Evolutionary conservation across 2,329 filamentous ascomycete species (phyloP).

Genomic region (Colletotrichum eleusines): DNA sequence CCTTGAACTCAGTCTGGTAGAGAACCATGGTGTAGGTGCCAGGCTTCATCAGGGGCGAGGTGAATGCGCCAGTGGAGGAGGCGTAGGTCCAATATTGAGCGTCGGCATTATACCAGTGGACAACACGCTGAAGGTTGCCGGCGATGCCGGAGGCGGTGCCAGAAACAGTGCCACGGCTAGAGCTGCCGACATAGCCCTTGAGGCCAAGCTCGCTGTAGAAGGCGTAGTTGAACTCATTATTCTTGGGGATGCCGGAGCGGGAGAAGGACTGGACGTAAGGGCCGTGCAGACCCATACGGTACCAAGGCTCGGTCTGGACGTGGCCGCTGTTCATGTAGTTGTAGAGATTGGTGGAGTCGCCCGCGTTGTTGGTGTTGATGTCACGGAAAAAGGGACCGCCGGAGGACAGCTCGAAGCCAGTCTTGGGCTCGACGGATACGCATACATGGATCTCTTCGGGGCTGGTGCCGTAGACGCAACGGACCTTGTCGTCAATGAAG

Average conservation of each 20-base stretch:
- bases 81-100: constrained; percentile 76
- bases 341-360: constrained; percentile 68
- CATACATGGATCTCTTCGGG: constrained; percentile 66
- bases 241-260: constrained; percentile 65
- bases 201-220: constrained; percentile 72
- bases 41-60: constrained; percentile 74
- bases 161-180: constrained; percentile 68
- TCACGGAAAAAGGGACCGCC: constrained; percentile 76
- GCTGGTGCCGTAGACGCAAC: constrained; percentile 68
- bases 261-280: constrained; percentile 74
- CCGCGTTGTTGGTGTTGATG: constrained; percentile 74
- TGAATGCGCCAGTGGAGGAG: constrained; percentile 67
- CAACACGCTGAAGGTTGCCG: constrained; percentile 65
- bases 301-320: constrained; percentile 71
- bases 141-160: constrained; percentile 71
- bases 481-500: constrained; percentile 76
- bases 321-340: constrained; percentile 79
- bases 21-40: constrained; percentile 77
- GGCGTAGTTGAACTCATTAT: constrained; percentile 62
- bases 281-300: constrained; percentile 72
- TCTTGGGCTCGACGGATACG: constrained; percentile 65
- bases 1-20: constrained; percentile 69
- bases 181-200: constrained; percentile 67
- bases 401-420: constrained; percentile 66
- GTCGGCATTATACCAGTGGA: constrained; percentile 74